Base-by-base conservation (phyloP, 768 basidiomycete species). In the Leccinum barrowsii region DNA sequence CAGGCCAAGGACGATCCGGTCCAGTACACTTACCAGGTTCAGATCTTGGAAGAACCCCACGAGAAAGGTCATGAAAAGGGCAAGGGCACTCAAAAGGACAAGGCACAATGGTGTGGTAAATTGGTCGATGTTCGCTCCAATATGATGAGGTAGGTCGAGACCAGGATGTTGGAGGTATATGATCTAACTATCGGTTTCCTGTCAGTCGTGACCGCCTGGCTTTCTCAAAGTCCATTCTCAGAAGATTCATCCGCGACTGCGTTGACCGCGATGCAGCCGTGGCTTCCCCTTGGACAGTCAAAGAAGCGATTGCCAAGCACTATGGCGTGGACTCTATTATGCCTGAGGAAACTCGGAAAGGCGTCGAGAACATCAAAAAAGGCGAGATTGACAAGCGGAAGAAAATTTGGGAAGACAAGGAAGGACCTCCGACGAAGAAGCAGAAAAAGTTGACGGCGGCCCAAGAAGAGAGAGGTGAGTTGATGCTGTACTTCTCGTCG, bases 201-300 rank as follows among this genome's bases (percentile, higher is more conserved):
- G 19, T 37, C 59, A 98, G 95, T 67, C 94, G 97, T 59, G 97
- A 99, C 72, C 90, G 95, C 54, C 80, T 96, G 19, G 86, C 93
- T 19, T 98, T 98, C 75, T 96, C 94, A 28, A 98, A 98, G 74
- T 94, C 94, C 17, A 96, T 98, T 65, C 84, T 99, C 28, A 92
- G 94, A 63, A 89, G 94, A 15, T 98, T 96, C 75, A 91, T 99
- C 58, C 87, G 92, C 61, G 97, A 98, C 69, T 96, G 94, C 66
- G 90, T 99, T 2, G 89, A 92, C 67, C 86, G 97, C 34, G 94
- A 96, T 63, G 82, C 93, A 15, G 89, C 92, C 8, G 89, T 96
- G 26, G 94, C 93, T 7, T 92, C 93, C 1, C 96, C 97, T 6
- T 99, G 97, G 97, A 88, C 86, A 2, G 94, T 98, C 30, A 98